Base-by-base conservation (phyloP, 2,329 filamentous ascomycete genomes). In the Cryoendolithus antarcticus region DNA sequence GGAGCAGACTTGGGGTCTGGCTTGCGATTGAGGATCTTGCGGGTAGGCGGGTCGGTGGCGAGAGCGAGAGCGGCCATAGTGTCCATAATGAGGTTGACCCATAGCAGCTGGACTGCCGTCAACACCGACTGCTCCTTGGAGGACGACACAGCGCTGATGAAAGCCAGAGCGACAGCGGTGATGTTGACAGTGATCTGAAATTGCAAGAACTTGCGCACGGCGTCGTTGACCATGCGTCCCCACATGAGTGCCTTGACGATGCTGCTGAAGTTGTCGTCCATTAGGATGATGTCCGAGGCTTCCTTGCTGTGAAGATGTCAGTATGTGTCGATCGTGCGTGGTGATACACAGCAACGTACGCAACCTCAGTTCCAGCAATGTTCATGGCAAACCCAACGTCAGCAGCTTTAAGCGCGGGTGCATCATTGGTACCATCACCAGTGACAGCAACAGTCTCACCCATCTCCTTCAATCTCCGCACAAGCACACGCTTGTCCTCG, bases 41-140 rank as follows among this genome's bases (percentile, higher is more conserved):
- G 79, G 9, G 82, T 82, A 1, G 86, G 86, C n/a, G 86, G 84
- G 57, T 94, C 86, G 2, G 86, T 94, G 1, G 86, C 86, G 38
- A 94, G 73, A 6, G 86, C 86, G 31, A 94, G 70, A 10, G 86
- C 86, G 15, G 86, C 88, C 44, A 95, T 85, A 0, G 88, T 94
- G 53, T 95, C 88, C 88, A 94, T 95, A 64, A 95, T 95, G 52
- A 95, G 69, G 55, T 94, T 95, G 53, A 95, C 86, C 88, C 88
- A 95, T 24, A 95, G 77, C 51, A 95, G 74, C 62, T 95, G 88
- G 19, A 94, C 86, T 8, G 86, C 86, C 2, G 77, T 91, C 40
- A 95, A 66, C 19, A 94, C 86, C 35, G 85, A 85, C 35, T 67
- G 59, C 57, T 89, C 80, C 2, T 76, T 63, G 0, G 58, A 56